Percentiles rank a stretch among this genome's conserved stretches.
These are phyloP conservation scores for Colletotrichum aenigma DNA, from an alignment of 2,329 filamentous ascomycete species.

Conservation along the genomic window DNA sequence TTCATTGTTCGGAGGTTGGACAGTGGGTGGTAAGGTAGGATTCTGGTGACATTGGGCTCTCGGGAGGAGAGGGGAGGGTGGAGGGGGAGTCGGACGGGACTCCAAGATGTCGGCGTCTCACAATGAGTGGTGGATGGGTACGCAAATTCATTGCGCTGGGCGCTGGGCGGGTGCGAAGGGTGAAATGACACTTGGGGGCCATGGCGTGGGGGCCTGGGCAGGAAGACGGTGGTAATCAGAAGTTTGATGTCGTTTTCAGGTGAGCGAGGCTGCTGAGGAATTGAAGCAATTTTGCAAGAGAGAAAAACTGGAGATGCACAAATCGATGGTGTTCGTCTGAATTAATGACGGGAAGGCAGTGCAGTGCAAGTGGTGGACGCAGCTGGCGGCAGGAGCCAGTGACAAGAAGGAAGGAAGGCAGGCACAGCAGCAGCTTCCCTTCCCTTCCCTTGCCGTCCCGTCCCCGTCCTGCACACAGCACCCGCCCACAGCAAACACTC, in stretches of 20 bases:
- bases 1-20: background rate
- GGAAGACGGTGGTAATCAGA: background rate
- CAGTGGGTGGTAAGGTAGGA: background rate
- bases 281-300: background rate
- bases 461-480: background rate
- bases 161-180: background rate
- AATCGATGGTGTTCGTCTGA: background rate
- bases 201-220: slow-evolving; percentile 3
- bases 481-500: background rate
- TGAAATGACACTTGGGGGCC: slow-evolving; percentile 1
- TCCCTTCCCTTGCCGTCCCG: background rate
- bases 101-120: slow-evolving; percentile 5
- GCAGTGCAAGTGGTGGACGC: background rate
- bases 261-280: background rate
- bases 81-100: background rate
- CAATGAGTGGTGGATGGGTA: background rate
- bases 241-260: slow-evolving; percentile 6
- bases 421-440: background rate
- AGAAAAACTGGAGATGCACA: slow-evolving; percentile 3
- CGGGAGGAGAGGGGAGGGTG: background rate
- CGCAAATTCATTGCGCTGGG: slow-evolving; percentile 1
- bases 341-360: background rate
- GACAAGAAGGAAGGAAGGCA: background rate
- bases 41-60: background rate
- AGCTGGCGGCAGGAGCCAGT: background rate